Evolutionary conservation across 345 rosid species (phyloP), one percentile per base, ranked within the genome.

Genomic region (Laguncularia racemosa): DNA sequence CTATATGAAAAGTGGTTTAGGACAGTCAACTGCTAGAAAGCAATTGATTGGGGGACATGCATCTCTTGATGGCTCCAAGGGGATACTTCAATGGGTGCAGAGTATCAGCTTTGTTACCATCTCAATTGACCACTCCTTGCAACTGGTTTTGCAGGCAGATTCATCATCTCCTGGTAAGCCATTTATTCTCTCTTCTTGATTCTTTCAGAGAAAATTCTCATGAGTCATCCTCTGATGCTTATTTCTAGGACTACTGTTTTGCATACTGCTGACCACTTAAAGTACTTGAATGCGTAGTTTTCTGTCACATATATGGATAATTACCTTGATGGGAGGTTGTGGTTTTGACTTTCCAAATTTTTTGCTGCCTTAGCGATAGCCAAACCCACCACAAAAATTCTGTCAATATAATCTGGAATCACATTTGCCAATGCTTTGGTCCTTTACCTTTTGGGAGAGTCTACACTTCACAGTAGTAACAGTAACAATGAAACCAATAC

Each of bases 61-160:
- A 23, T 56, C 61, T 57, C 74, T 78, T 65, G 96, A 85, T 76
- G 71, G 75, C 72, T 74, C 96, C 20, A 81, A 85, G 75, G 99
- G 97, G 18, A 73, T 90, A 77, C 92, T 90, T 62, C 96, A 90
- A 75, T 95, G 95, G 95, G 82, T 90, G 57, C 99, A 85, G 76
- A 95, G 95, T 80, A 95, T 95, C 66, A 84, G 85, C 80, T 95
- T 95, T 70, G 86, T 78, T 59, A 61, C 97, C 67, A 58, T 90
- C 69, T 84, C 96, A 17, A 64, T 90, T 50, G 97, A 95, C 64
- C 97, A 85, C 73, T 84, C 97, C 38, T 71, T 95, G 66, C 87
- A 77, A 63, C 80, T 85, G 18, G 77, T 88, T 71, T 73, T 68
- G 64, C 99, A 84, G 58, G 92, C 92, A 56, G 99, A 90, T 76